Conservation (phyloP, 2,329 filamentous ascomycete species). For the Arthrobotrys megalospora region DNA sequence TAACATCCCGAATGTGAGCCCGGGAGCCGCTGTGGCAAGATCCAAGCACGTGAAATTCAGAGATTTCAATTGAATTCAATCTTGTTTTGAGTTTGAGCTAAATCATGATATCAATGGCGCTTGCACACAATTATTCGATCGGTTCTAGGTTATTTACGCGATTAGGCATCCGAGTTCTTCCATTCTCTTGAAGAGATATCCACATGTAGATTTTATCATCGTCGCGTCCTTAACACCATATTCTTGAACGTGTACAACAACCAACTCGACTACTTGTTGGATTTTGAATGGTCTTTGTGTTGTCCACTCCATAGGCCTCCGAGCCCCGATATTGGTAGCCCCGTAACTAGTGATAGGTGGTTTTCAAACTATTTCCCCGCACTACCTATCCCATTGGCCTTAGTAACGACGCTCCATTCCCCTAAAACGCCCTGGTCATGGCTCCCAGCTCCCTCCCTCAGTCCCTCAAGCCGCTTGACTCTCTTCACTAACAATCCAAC, state of each 20-base stretch:
- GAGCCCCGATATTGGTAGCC: too few relatives aligned
- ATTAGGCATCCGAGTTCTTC: too few relatives aligned
- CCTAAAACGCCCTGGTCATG: conserved; percentile 28
- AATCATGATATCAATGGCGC: too few relatives aligned
- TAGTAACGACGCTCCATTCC: conserved; percentile 46
- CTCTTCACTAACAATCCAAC: conserved; percentile 70
- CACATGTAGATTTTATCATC: too few relatives aligned
- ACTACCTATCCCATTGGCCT: neutral
- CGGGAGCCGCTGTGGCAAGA: neutral
- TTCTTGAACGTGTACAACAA: too few relatives aligned
- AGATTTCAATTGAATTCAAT: neutral
- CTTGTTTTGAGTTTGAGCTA: neutral
- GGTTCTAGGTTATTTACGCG: neutral
- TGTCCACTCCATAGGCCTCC: neutral
- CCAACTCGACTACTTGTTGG: neutral
- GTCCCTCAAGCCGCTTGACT: conserved; percentile 53
- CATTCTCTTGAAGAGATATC: too few relatives aligned
- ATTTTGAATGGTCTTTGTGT: neutral
- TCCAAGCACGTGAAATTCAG: conserved; percentile 17
- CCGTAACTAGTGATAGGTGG: too few relatives aligned
- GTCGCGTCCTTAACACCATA: too few relatives aligned
- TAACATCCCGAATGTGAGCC: neutral
- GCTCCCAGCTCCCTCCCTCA: conserved; percentile 6
- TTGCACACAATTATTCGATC: neutral
- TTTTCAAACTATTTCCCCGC: too few relatives aligned